phyloP scores from a whole-genome alignment of 768 basidiomycete species.

The Suillus placidus region DNA sequence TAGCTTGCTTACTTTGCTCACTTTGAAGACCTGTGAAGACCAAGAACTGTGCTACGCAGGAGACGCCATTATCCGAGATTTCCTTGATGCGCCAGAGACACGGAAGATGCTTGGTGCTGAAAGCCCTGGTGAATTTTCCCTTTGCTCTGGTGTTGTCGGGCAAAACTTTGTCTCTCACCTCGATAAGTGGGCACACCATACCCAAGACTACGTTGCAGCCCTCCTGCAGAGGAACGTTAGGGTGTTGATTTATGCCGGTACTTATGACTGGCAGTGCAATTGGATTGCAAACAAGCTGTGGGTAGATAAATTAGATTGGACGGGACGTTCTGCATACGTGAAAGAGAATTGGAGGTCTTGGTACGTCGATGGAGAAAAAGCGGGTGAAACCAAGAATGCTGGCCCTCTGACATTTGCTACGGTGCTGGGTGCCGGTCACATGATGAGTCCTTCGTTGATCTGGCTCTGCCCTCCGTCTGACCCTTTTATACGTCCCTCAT shows the following conservation, averaged over 20 bases:
- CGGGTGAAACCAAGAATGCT: slow-evolving; percentile 57
- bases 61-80: slow-evolving; percentile 42
- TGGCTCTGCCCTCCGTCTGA: slow-evolving; percentile 19
- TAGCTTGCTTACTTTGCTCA: slow-evolving; percentile 8
- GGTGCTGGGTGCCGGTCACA: slow-evolving; percentile 72
- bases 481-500: slow-evolving; percentile 54
- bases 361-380: slow-evolving; percentile 54
- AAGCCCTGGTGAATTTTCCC: slow-evolving; percentile 51
- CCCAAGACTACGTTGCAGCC: slow-evolving; percentile 59
- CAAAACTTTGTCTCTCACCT: slow-evolving; percentile 54
- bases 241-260: slow-evolving; percentile 58
- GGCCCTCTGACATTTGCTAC: slow-evolving; percentile 67
- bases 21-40: slow-evolving; percentile 25
- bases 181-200: slow-evolving; percentile 60
- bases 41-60: slow-evolving; percentile 43
- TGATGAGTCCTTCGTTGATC: slow-evolving; percentile 45
- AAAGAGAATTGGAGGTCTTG: slow-evolving; percentile 50
- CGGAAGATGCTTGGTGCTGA: slow-evolving; percentile 51
- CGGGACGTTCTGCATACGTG: slow-evolving; percentile 50
- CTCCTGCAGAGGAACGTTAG: slow-evolving; percentile 56
- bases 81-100: slow-evolving; percentile 48
- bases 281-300: slow-evolving; percentile 67
- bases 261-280: slow-evolving; percentile 61
- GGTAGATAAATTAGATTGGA: slow-evolving; percentile 64
- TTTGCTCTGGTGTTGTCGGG: slow-evolving; percentile 57